A percentile compares a stretch with the other conserved stretches of the same genome.
These are phyloP conservation scores for Pterulicium gracile DNA, from an alignment of 1,284 basidiomycete species.

Conservation along the genomic window DNA sequence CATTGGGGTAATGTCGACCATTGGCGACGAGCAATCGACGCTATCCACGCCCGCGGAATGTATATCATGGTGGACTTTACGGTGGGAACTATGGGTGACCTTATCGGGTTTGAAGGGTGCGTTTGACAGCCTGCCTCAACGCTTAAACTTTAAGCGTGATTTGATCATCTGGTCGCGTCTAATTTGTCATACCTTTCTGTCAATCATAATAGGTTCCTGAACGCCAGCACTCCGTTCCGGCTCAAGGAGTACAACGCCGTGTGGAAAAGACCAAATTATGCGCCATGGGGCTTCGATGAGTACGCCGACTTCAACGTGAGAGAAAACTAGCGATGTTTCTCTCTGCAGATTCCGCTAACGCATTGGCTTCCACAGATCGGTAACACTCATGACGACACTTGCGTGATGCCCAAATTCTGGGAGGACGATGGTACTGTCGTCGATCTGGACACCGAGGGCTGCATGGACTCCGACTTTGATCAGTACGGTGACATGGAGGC, in stretches of 20 bases:
- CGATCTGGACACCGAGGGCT: slow-evolving; percentile 51
- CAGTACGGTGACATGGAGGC: slow-evolving; percentile 93
- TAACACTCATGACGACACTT: slow-evolving; percentile 65
- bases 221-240: slow-evolving; percentile 70
- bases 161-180: slow-evolving; percentile 7
- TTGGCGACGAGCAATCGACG: slow-evolving; percentile 67
- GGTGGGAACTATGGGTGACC: slow-evolving; percentile 82
- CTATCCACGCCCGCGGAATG: slow-evolving; percentile 73
- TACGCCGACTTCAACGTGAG: slow-evolving; percentile 74
- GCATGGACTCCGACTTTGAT: slow-evolving; percentile 77
- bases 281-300: slow-evolving; percentile 76
- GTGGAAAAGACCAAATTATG: slow-evolving; percentile 70
- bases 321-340: slow-evolving; percentile 8
- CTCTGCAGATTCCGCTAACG: slow-evolving; percentile 5
- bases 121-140: no score
- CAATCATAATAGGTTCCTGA: slow-evolving; percentile 46
- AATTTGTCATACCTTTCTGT: slow-evolving; percentile 11
- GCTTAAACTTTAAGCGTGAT: no score
- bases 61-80: slow-evolving; percentile 90
- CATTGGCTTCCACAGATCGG: slow-evolving; percentile 31
- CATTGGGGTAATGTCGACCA: slow-evolving; percentile 80
- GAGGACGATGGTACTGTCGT: slow-evolving; percentile 59
- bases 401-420: slow-evolving; percentile 72
- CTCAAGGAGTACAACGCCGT: slow-evolving; percentile 62
- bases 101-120: slow-evolving; percentile 75